Base-by-base conservation (phyloP, 2,329 filamentous ascomycete species). In the Moelleriella libera region DNA sequence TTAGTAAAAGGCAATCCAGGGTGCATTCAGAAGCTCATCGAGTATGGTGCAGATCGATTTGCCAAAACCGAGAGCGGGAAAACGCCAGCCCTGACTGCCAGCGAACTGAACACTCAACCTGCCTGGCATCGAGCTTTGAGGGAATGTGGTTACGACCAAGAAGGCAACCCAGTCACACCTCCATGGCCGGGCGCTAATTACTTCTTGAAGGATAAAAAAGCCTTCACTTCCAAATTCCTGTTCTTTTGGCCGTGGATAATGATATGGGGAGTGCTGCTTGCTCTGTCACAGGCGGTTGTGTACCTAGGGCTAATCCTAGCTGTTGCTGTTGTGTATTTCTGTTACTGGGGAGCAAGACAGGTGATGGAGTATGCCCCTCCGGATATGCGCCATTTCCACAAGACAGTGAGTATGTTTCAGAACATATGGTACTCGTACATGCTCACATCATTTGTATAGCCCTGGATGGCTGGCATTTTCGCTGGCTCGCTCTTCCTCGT, bases 21-120 rank as follows among this genome's bases (percentile, higher is more conserved):
- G 9, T 96, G 89, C 62, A 85, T 98, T 52, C 82, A 94, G 61
- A 97, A 96, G 66, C 72, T 98, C 43, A 77, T 98, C 55, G 92
- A 98, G 68, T 96, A 96, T 63, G 94, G 92, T 44, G 82, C 89
- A 30, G 92, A 98, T 66, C 79, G 92, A 43, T 97, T 94, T 60
- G 88, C 85, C 39, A 84, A 88, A 67, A 96, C 89, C 30, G 76
- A 80, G 47, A 85, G 88, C 44, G 90, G 90, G 52, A 97, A 98
- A 73, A 92, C 88, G 6, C 92, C 92, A 0, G 78, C 82, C 1
- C 76, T 82, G 47, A 94, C 89, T 7, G 90, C 92, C 1, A 75
- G 80, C 55, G 92, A 97, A 63, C 89, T 98, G 72, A 94, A 92
- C 61, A 94, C 88, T 0, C 72, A 77, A 44, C 74, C 77, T 29